A percentile compares a stretch with the other conserved stretches of the same genome.
Evolutionary conservation across 169 alveolate genomes (phyloP).

Genomic region (Pseudocohnilembus persalinus): DNA sequence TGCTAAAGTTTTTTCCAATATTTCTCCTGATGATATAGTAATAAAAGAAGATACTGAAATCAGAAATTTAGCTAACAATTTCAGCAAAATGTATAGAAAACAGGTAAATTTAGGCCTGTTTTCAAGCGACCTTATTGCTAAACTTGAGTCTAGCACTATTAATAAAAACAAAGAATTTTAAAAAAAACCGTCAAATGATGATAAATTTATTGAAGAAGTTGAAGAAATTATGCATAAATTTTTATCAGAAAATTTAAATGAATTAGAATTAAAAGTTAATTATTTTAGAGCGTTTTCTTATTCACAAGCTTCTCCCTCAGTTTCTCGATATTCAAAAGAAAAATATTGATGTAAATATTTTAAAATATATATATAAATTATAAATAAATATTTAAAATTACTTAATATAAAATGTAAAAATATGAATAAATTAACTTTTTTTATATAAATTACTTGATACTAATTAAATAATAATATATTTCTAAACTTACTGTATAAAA

Average conservation of each 20-base stretch:
- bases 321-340: too few relatives aligned
- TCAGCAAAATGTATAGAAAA: background rate
- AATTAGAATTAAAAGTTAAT: too few relatives aligned
- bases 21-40: slow-evolving; percentile 22
- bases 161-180: background rate
- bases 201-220: background rate
- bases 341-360: too few relatives aligned
- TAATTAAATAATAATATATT: too few relatives aligned
- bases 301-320: too few relatives aligned
- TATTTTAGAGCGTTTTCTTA: too few relatives aligned
- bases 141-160: background rate
- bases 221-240: background rate
- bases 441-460: too few relatives aligned
- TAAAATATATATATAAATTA: too few relatives aligned
- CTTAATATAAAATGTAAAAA: too few relatives aligned
- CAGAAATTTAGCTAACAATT: background rate
- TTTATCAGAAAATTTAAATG: background rate
- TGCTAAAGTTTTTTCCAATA: background rate
- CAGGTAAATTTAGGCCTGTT: background rate
- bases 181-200: background rate
- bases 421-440: too few relatives aligned
- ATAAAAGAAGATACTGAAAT: slow-evolving; percentile 26
- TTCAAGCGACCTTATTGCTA: background rate
- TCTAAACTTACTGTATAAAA: too few relatives aligned
- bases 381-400: too few relatives aligned